These are phyloP conservation scores for Phaeodactylum tricornutum DNA, from an alignment of 108 stramenopile genomes.

Conservation along the genomic window DNA sequence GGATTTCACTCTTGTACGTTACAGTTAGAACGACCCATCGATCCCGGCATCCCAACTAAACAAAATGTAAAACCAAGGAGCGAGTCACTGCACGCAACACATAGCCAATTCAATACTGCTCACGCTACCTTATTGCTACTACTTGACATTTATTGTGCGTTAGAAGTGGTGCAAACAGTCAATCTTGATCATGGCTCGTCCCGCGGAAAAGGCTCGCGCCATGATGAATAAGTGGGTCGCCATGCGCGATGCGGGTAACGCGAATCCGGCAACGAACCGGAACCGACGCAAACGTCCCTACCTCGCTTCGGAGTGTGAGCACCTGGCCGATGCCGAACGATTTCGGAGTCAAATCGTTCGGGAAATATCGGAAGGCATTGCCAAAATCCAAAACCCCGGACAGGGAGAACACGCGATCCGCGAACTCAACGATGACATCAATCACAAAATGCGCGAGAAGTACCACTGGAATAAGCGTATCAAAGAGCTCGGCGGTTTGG, in stretches of 20 bases:
- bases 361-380: slow-evolving; percentile 73
- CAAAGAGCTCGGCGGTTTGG: slow-evolving; percentile 73
- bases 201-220: slow-evolving; percentile 92
- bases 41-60: too few species aligned
- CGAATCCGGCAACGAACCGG: slow-evolving; percentile 13
- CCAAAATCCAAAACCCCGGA: slow-evolving; percentile 90
- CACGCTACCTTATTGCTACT: too few species aligned
- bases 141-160: too few species aligned
- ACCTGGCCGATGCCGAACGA: slow-evolving; percentile 61
- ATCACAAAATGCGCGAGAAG: slow-evolving; percentile 90
- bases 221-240: slow-evolving; percentile 97
- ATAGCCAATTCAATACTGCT: too few species aligned
- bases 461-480: slow-evolving; percentile 92
- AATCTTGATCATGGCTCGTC: slow-evolving; percentile 80
- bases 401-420: slow-evolving; percentile 92
- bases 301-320: slow-evolving; percentile 81
- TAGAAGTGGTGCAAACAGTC: too few species aligned
- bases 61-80: too few species aligned
- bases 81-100: too few species aligned
- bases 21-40: too few species aligned
- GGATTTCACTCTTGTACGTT: too few species aligned
- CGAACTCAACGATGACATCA: slow-evolving; percentile 97
- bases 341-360: slow-evolving; percentile 75
- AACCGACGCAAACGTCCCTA: slow-evolving; percentile 59
- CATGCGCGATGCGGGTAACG: slow-evolving; percentile 74